These are phyloP conservation scores for Lichtheimia corymbifera DNA, from an alignment of 371 early-diverging fungal species.

Conservation along the genomic window DNA sequence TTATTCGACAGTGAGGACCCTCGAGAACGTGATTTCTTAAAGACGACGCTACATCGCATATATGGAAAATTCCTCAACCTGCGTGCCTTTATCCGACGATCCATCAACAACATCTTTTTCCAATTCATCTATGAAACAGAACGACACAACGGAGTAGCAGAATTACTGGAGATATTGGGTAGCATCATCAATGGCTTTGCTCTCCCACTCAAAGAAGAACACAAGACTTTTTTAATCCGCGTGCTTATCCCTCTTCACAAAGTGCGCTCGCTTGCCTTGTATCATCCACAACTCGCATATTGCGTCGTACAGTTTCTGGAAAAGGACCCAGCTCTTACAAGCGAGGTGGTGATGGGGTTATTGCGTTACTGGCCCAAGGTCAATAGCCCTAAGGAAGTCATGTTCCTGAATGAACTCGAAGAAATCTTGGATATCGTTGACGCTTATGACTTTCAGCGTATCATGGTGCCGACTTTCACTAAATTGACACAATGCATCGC, in stretches of 20 bases:
- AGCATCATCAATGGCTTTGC: conserved; percentile 99
- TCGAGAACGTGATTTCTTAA: conserved; percentile 95
- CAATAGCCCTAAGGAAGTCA: conserved; percentile 96
- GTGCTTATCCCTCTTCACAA: conserved; percentile 97
- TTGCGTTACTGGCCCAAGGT: conserved; percentile 97
- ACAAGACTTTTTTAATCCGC: conserved; percentile 88
- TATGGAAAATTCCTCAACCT: conserved; percentile 97
- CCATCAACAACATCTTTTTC: conserved; percentile 97
- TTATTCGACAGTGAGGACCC: conserved; percentile 97
- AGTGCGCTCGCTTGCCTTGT: conserved; percentile 85
- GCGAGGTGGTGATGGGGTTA: conserved; percentile 86
- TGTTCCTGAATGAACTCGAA: conserved; percentile 96
- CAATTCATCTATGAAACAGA: conserved; percentile 96
- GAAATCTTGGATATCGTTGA: conserved; percentile 94
- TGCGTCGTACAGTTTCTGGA: conserved; percentile 97
- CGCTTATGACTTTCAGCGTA: conserved; percentile 82
- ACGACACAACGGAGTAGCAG: conserved; percentile 95
- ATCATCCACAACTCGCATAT: conserved; percentile 95
- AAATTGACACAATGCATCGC: conserved; percentile 90
- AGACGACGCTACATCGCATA: conserved; percentile 96
- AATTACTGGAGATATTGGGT: conserved; percentile 94
- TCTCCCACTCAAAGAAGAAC: conserved; percentile 95
- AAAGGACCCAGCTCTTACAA: conserved; percentile 88
- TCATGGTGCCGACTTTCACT: conserved; percentile 88
- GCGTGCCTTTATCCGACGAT: conserved; percentile 92